Percentiles rank a stretch among this genome's conserved stretches.
Evolutionary conservation across 148 eudicot species (phyloP).

Genomic region (Limonium bicolor): DNA sequence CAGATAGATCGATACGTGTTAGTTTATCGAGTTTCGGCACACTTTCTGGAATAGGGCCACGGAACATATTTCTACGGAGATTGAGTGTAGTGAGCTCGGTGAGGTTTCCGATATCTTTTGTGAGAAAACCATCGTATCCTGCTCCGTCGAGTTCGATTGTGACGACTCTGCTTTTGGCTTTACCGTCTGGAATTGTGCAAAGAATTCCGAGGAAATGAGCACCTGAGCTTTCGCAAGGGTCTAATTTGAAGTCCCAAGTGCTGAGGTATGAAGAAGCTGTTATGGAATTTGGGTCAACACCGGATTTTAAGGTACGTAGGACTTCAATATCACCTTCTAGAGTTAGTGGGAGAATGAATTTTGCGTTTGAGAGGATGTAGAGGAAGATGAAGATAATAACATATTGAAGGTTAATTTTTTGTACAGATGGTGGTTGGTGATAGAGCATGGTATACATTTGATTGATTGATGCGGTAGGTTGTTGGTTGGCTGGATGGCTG

Average conservation of each 20-base stretch:
- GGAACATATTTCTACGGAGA: constrained; percentile 44
- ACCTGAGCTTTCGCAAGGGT: constrained; percentile 53
- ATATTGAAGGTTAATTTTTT: not conserved
- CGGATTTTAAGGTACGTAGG: constrained; percentile 27
- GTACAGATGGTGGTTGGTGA: no score
- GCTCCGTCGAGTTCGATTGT: constrained; percentile 39
- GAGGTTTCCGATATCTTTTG: constrained; percentile 45
- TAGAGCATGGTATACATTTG: not conserved
- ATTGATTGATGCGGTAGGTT: not conserved
- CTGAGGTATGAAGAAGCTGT: constrained; percentile 26
- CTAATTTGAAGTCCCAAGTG: constrained; percentile 44
- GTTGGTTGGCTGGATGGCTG: not conserved
- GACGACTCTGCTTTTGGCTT: constrained; percentile 28
- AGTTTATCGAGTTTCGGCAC: constrained; percentile 31
- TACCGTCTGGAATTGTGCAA: constrained; percentile 29
- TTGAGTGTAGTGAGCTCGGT: constrained; percentile 36
- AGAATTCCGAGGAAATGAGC: constrained; percentile 49
- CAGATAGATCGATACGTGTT: constrained; percentile 24
- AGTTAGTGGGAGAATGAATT: constrained; percentile 10
- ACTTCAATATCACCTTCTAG: constrained; percentile 31
- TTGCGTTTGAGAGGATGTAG: not conserved
- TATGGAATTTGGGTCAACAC: constrained; percentile 46
- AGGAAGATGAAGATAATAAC: not conserved
- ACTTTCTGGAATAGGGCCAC: constrained; percentile 43
- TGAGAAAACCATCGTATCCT: constrained; percentile 50